Evolutionary conservation across 2,329 filamentous ascomycete species (phyloP), one percentile per base, ranked within the genome.

Genomic region (Xylariomycetidae sp.): DNA sequence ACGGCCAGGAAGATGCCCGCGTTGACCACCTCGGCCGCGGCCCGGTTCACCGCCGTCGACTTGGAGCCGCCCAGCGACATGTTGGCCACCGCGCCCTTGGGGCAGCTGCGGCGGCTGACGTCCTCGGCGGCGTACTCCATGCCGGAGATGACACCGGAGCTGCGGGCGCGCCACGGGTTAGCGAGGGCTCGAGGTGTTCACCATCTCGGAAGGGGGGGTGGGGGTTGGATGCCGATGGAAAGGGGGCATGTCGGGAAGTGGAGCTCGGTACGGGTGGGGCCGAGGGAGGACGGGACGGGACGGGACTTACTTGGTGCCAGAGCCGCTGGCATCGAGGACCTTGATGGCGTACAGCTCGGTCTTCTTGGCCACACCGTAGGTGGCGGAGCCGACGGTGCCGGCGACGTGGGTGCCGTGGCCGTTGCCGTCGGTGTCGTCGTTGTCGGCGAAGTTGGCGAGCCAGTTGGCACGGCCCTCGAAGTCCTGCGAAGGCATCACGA

Each of bases 1-100:
- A 74, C 71, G 19, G 71, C 67, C 2, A 69, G 61, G 32, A 73
- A 63, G 19, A 79, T 56, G 15, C 72, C 72, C 2, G 52, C 48
- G 15, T 47, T 46, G 46, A 64, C 65, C 31, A 70, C 68, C 17
- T 54, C 57, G 23, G 64, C 58, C 13, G 76, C 61, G 28, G 70
- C 69, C 22, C 47, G 50, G 60, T 76, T 76, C 47, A 74, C 59
- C 26, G 72, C 58, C 1, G 55, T 40, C 1, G 67, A 70, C 37
- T 48, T 52, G 19, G 48, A 35, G 2, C 68, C 69, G 10, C 72
- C 72, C 2, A 78, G 63, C 15, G 69, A 75, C 68, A 78, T 68
- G 58, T 64, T 72, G 37, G 74, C 63, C 13, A 76, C 70, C 12
- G 70, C 55, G n/a, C 60, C 60, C 16, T 36, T 48, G 25, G 54